Evolutionary conservation across 495 filamentous ascomycete species (phyloP), one percentile per base, ranked within the genome.

Genomic region (Immersiella caudata): DNA sequence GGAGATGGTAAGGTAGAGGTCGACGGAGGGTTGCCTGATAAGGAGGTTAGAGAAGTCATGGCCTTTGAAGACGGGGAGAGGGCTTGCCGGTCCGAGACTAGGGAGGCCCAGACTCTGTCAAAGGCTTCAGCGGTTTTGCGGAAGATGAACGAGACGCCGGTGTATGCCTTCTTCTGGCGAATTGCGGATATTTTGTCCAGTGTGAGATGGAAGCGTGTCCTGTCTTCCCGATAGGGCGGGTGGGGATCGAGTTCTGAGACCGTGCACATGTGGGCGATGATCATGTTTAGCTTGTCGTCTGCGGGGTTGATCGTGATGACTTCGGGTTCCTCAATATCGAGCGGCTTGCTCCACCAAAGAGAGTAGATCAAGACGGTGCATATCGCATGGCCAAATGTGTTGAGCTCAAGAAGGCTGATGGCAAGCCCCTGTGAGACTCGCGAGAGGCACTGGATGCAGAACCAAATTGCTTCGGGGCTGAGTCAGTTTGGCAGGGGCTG

Each of bases 381-480:
- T 11, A 78, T 6, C 16, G 76, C 76, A 65, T 82, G 78, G 0
- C 72, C 76, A 16, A 80, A 54, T 0, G 74, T 77, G 68, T 80
- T 75, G 21, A 81, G 49, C 51, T 83, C 79, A 1, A 82, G 61
- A 6, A 80, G 36, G 6, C 75, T 72, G 2, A 75, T 46, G 0
- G 74, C 74, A 1, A 80, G 68, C 0, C 57, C 40, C 7, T 49
- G 8, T 3, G 50, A 64, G 4, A 55, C 29, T 24, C 70, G 59
- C 16, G 66, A 70, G 50, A 79, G 64, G 67, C 65, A 67, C 22
- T 81, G 76, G 1, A 78, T 12, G 1, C 75, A 26, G 49, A 83
- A 66, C 78, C 78, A 83, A 0, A 40, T 27, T 14, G 74, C 76
- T 46, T 14, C 11, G 14, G 11, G 40, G 11, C 6, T 6, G 6